These are phyloP conservation scores for Colletotrichum sp. DNA, from an alignment of 2,329 filamentous ascomycete species.

Conservation along the genomic window DNA sequence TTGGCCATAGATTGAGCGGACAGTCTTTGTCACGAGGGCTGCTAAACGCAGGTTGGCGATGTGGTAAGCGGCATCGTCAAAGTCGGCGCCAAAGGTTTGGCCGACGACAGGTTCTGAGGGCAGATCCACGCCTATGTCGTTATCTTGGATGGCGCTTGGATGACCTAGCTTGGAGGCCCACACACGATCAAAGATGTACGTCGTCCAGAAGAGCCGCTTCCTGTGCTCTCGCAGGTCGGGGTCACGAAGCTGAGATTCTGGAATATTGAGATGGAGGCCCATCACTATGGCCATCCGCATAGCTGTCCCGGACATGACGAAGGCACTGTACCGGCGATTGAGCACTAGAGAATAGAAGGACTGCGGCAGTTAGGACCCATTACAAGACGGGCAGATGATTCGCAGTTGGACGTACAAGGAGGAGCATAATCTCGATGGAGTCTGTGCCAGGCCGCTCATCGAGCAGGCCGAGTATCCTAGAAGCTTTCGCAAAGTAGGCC, in stretches of 20 bases:
- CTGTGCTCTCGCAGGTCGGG: conserved; percentile 40
- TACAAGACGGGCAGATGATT: neutral
- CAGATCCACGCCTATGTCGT: conserved; percentile 49
- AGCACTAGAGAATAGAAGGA: conserved; percentile 47
- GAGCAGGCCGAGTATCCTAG: conserved; percentile 40
- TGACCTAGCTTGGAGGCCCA: conserved; percentile 53
- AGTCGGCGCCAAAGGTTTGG: conserved; percentile 25
- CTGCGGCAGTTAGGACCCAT: conserved; percentile 26
- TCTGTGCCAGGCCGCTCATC: conserved; percentile 47
- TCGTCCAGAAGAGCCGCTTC: conserved; percentile 46
- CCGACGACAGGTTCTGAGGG: conserved; percentile 33
- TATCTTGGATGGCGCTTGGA: conserved; percentile 51
- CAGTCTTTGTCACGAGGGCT: conserved; percentile 29
- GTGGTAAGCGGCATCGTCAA: conserved; percentile 32
- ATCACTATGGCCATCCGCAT: conserved; percentile 43
- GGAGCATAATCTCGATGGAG: conserved; percentile 45
- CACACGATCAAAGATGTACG: conserved; percentile 49
- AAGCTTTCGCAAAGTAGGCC: conserved; percentile 45
- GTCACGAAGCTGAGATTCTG: conserved; percentile 41
- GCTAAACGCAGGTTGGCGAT: conserved; percentile 43
- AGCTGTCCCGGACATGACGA: conserved; percentile 46
- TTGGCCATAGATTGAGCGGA: conserved; percentile 34
- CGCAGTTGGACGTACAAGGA: conserved; percentile 39
- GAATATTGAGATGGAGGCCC: conserved; percentile 23
- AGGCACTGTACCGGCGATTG: conserved; percentile 49